These are phyloP conservation scores for Arthromyces matolae DNA, from an alignment of 768 basidiomycete species.

Conservation along the genomic window DNA sequence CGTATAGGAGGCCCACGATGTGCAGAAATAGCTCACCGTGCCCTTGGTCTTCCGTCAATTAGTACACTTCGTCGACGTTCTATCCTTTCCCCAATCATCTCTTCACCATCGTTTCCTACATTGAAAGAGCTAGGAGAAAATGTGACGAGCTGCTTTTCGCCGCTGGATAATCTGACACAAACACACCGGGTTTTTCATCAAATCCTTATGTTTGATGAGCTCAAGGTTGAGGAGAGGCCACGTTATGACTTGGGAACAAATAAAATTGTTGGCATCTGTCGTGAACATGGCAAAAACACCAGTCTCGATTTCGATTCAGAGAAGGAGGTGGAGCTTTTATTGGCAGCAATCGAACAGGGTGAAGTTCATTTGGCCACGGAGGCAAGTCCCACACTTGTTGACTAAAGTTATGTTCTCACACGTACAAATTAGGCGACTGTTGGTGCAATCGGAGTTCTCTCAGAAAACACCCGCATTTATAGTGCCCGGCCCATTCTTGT, in stretches of 20 bases:
- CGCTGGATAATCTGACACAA: background rate
- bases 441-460: constrained; percentile 23
- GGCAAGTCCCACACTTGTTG: background rate
- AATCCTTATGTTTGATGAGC: constrained; percentile 28
- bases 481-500: constrained; percentile 21
- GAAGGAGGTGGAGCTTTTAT: background rate
- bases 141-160: constrained; percentile 1
- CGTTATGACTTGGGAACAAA: constrained; percentile 24
- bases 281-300: constrained; percentile 18
- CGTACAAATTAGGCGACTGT: constrained; percentile 21
- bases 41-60: constrained; percentile 13
- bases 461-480: constrained; percentile 22
- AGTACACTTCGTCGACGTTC: constrained; percentile 12
- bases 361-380: background rate
- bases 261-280: constrained; percentile 24
- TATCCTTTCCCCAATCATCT: constrained; percentile 15
- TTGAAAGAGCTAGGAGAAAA: constrained; percentile 4
- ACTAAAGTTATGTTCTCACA: background rate
- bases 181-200: constrained; percentile 10
- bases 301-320: background rate
- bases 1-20: constrained; percentile 19
- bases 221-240: constrained; percentile 23
- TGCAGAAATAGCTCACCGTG: constrained; percentile 20
- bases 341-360: background rate
- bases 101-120: constrained; percentile 12